These are phyloP conservation scores for Kuraishia piskuri DNA, from an alignment of 805 yeast genomes.

Conservation along the genomic window DNA sequence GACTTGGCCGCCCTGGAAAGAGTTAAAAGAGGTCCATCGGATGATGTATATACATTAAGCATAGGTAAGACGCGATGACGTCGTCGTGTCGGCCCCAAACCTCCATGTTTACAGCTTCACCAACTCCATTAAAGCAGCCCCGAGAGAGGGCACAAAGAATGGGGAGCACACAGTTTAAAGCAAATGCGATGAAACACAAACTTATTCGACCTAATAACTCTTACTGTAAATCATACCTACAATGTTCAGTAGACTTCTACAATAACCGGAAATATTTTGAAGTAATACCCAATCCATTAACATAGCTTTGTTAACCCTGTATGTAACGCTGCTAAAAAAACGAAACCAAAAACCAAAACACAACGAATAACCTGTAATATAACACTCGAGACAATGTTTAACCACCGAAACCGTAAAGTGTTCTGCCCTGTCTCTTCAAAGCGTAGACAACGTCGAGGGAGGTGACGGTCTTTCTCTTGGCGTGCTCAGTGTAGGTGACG, in stretches of 20 bases:
- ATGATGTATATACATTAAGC: neutral
- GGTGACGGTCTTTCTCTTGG: constrained; percentile 99
- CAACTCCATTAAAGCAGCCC: too few species aligned
- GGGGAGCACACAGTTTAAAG: too few species aligned
- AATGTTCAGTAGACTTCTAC: neutral
- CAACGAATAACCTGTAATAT: neutral
- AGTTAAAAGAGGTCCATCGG: neutral
- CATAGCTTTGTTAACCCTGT: neutral
- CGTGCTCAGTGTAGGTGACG: constrained; percentile 99
- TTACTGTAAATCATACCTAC: too few species aligned
- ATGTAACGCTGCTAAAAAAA: neutral
- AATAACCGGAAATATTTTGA: neutral
- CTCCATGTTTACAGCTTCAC: neutral
- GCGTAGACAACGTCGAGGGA: constrained; percentile 98
- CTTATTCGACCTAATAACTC: too few species aligned
- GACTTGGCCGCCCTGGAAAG: neutral
- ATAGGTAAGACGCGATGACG: neutral
- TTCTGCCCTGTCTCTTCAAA: constrained; percentile 99
- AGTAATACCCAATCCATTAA: neutral
- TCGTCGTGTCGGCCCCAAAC: neutral
- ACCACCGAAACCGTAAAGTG: constrained; percentile 99
- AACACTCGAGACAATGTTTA: constrained; percentile 28
- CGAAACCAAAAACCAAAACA: neutral
- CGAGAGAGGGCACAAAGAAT: too few species aligned
- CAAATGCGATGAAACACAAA: neutral